These are phyloP conservation scores for Gyromitra esculenta DNA, from an alignment of 2,329 filamentous ascomycete species.

Conservation along the genomic window DNA sequence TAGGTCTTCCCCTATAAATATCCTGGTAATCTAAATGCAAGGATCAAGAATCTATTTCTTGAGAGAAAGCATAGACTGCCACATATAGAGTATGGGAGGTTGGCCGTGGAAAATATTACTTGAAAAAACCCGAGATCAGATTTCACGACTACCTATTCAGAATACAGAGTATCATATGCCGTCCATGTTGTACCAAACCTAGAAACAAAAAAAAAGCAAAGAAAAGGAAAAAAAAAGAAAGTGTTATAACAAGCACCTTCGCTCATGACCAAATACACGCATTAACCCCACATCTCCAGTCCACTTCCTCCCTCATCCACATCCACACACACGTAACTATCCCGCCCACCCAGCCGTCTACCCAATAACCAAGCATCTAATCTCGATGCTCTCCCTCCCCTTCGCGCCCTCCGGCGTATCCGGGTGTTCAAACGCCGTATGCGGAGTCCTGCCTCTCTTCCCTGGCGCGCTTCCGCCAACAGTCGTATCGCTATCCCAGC, in stretches of 20 bases:
- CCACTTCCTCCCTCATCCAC: neutral
- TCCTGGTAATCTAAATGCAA: too few relatives aligned
- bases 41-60: too few relatives aligned
- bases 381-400: constrained; percentile 86
- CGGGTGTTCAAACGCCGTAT: constrained; percentile 82
- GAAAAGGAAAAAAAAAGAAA: neutral
- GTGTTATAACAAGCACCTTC: neutral
- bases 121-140: too few relatives aligned
- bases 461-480: constrained; percentile 42
- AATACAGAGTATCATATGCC: neutral
- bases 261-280: too few relatives aligned
- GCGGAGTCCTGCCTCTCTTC: constrained; percentile 63
- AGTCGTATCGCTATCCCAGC: constrained; percentile 73
- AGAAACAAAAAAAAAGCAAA: neutral
- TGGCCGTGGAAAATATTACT: too few relatives aligned
- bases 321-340: too few relatives aligned
- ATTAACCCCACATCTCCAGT: neutral
- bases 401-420: constrained; percentile 75
- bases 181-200: neutral
- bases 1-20: too few relatives aligned
- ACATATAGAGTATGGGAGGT: too few relatives aligned
- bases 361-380: constrained; percentile 84
- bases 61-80: too few relatives aligned
- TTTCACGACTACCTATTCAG: too few relatives aligned
- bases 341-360: neutral